Evolutionary conservation across 352 stramenopile species (phyloP), one percentile per base, ranked within the genome.

Genomic region (Globisporangium paddicum): DNA sequence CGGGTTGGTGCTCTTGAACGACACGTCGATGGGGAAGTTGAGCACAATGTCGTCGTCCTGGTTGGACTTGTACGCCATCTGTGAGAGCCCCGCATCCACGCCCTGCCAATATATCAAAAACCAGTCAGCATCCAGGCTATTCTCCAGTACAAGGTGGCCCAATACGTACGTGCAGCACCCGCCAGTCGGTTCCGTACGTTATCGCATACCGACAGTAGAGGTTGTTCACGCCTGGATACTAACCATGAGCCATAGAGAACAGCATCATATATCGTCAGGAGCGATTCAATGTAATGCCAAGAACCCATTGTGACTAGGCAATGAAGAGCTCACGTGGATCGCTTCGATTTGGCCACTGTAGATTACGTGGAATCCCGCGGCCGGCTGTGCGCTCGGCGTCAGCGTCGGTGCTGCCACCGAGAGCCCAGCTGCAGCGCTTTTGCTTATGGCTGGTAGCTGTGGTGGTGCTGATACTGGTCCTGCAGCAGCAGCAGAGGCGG

Each of bases 21-120:
- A 93, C 11, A 98, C 84, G 63, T 98, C 93, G 44, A 98, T 90
- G 3, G 96, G 96, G 64, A 98, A 98, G 57, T 98, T 98, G 72
- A 96, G 96, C 45, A 98, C 77, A 38, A 98, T 90, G 9, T 62
- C 69, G 16, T 77, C 75, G 49, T 90, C 66, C 38, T 81, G 59
- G 10, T 71, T 71, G 9, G 60, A 71, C 26, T 71, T 59, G 50
- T 93, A 89, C 32, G 84, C 86, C 30, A 97, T 91, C 62, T 97
- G 90, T 5, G 87, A 96, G 52, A 98, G 71, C 8, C 89, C 89
- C 18, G 83, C 82, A 32, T 95, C 87, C 18, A 82, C 69, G 11
- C 84, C 86, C 77, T 91, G 52, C 4, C 60, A 40, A 32, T 6
- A n/a, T n/a, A n/a, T n/a, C n/a, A n/a, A n/a, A n/a, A n/a, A n/a